Conservation (phyloP, 768 basidiomycete species). For the Russula lepida region DNA sequence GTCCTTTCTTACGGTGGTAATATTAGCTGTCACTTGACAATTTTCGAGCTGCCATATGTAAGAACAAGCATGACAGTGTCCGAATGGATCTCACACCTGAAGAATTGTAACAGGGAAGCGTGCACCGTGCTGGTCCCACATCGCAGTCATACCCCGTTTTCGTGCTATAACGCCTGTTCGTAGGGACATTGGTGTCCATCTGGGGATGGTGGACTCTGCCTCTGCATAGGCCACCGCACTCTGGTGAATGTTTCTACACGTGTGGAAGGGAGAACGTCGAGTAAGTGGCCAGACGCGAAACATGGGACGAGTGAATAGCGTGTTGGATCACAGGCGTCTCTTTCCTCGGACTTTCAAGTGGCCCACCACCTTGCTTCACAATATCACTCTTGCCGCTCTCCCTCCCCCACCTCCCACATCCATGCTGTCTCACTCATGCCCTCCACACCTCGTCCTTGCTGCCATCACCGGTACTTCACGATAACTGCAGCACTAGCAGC, state of each 20-base stretch:
- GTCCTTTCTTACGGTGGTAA: slow-evolving; percentile 54
- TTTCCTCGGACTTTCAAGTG: slow-evolving; percentile 2
- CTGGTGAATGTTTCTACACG: slow-evolving; percentile 38
- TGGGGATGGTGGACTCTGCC: slow-evolving; percentile 29
- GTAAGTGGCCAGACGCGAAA: slow-evolving; percentile 42
- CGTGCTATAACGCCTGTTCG: slow-evolving; percentile 89
- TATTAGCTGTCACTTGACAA: slow-evolving; percentile 81
- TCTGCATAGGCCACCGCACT: slow-evolving; percentile 31
- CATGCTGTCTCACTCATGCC: too few species aligned
- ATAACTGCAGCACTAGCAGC: too few species aligned
- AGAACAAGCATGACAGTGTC: background rate
- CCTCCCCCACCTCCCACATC: too few species aligned
- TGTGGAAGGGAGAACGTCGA: slow-evolving; percentile 31
- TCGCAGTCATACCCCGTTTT: slow-evolving; percentile 90
- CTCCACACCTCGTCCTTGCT: too few species aligned
- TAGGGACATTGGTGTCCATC: slow-evolving; percentile 81
- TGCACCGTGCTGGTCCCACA: slow-evolving; percentile 88
- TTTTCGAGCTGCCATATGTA: slow-evolving; percentile 56
- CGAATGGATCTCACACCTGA: slow-evolving; percentile 48
- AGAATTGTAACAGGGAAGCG: slow-evolving; percentile 88
- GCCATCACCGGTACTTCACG: too few species aligned
- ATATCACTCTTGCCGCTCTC: too few species aligned
- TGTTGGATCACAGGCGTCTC: background rate
- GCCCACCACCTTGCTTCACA: too few species aligned
- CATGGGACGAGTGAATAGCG: slow-evolving; percentile 2